Base-by-base conservation (phyloP, 805 yeast genomes). In the Schizosaccharomyces osmophilus region DNA sequence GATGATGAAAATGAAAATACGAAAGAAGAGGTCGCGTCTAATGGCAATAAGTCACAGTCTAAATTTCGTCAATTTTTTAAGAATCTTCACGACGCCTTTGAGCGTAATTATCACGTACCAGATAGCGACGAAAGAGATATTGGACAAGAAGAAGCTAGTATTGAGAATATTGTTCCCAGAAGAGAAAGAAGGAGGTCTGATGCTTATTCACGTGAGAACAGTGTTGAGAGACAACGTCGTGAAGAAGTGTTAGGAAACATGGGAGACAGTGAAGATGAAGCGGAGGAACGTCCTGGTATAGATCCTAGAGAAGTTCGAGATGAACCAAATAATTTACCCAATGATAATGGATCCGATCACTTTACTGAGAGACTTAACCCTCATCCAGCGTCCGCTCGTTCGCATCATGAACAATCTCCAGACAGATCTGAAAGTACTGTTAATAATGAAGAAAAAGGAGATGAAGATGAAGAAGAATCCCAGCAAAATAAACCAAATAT, bases 201-300 rank as follows among this genome's bases (percentile, higher is more conserved):
- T 22, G 62, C 58, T 19, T 39, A 61, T n/a, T 64, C 61, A 11
- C 59, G 66, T 1, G 63, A 63, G 9, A 61, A 64, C 5, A 59
- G 63, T 8, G 66, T 67, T 48, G 61, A 62, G 42, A 62, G 61
- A n/a, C 66, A 81, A 4, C 72, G 75, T 62, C 68, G 73, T 43
- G 72, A 74, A 41, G n/a, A 61, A 62, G 17, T 65, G 62, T 48
- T 51, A 19, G 19, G 19, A 5, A 51, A 22, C 6, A 24, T 51
- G 31, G 36, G 57, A 17, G 57, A 51, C 39, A 51, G 57, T 26
- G 57, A 51, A 24, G 36, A 29, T 51, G 57, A 51, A 29, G 57
- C 4, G 11, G 31, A 22, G 31, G 26, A 45, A 9, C 22, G 51
- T n/a, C 51, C 51, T 13, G 51, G 51, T n/a, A 45, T 45, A 45